Percentiles rank a stretch among this genome's conserved stretches.
These are phyloP conservation scores for Hirschioporus abietinus DNA, from an alignment of 768 basidiomycete species.

Conservation along the genomic window DNA sequence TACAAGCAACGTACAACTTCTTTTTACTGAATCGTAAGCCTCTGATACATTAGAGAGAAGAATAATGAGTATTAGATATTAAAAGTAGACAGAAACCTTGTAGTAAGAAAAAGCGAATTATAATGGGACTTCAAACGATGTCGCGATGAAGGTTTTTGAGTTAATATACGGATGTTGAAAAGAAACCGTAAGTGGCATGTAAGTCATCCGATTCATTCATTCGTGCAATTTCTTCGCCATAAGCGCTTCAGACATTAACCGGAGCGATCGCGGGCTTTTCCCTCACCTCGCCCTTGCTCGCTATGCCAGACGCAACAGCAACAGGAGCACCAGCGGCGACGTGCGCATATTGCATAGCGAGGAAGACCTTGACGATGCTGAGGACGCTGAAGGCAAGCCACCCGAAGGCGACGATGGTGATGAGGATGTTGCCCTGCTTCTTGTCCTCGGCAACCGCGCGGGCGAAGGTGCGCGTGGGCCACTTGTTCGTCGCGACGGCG, in stretches of 20 bases:
- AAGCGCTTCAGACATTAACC: background rate
- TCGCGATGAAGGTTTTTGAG: too few species aligned
- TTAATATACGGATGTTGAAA: too few species aligned
- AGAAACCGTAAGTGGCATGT: background rate
- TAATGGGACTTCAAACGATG: too few species aligned
- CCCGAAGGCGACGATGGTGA: conserved; percentile 1
- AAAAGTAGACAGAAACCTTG: too few species aligned
- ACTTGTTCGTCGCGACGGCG: conserved; percentile 3
- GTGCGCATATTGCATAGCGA: background rate
- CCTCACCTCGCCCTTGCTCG: background rate
- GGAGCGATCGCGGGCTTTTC: background rate
- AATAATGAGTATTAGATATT: too few species aligned
- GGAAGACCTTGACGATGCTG: background rate
- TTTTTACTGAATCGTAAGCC: too few species aligned
- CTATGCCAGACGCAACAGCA: background rate
- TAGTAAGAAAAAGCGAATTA: too few species aligned
- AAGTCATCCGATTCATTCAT: background rate
- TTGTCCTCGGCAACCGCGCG: background rate
- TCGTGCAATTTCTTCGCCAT: background rate
- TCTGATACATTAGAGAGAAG: too few species aligned
- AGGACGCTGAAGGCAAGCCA: conserved; percentile 3
- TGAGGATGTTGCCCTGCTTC: conserved; percentile 5
- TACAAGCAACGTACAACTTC: too few species aligned
- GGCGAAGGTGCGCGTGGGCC: background rate
- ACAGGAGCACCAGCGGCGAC: background rate